Conservation (phyloP, 352 stramenopile genomes). For the Aphanomyces astaci region DNA sequence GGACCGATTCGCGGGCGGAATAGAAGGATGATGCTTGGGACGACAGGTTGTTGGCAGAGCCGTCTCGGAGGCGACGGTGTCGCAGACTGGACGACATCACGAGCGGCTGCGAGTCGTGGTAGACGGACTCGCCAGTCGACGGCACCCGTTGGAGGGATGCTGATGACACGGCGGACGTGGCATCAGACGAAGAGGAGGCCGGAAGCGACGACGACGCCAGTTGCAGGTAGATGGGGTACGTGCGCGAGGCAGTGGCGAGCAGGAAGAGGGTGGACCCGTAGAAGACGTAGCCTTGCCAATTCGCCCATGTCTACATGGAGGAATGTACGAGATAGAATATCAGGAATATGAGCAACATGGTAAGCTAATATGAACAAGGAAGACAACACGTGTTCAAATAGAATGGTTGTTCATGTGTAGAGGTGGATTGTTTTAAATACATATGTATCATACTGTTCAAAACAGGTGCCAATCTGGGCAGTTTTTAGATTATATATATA, state of each 20-base stretch:
- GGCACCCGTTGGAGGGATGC: neutral
- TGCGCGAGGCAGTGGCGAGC: constrained; percentile 32
- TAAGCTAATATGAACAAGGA: no score
- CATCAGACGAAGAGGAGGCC: neutral
- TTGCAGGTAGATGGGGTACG: constrained; percentile 41
- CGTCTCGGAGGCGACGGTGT: neutral
- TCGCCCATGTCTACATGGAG: constrained; percentile 14
- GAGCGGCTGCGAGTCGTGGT: neutral
- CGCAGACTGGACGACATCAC: neutral
- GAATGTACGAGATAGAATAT: no score
- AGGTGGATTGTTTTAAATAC: no score
- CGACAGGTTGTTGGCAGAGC: neutral
- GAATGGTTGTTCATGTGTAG: no score
- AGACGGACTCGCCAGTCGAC: neutral
- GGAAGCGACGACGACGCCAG: neutral
- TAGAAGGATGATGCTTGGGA: constrained; percentile 16
- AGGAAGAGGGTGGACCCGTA: constrained; percentile 51
- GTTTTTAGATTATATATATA: no score
- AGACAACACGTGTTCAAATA: no score
- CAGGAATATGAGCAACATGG: no score
- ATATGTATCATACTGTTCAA: no score
- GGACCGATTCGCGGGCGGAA: constrained; percentile 11
- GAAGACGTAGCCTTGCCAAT: constrained; percentile 75
- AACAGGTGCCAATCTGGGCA: no score
- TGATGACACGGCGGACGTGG: neutral